Evolutionary conservation across 768 basidiomycete genomes (phyloP), one percentile per base, ranked within the genome.

Genomic region (Xerocomellus intermedius): DNA sequence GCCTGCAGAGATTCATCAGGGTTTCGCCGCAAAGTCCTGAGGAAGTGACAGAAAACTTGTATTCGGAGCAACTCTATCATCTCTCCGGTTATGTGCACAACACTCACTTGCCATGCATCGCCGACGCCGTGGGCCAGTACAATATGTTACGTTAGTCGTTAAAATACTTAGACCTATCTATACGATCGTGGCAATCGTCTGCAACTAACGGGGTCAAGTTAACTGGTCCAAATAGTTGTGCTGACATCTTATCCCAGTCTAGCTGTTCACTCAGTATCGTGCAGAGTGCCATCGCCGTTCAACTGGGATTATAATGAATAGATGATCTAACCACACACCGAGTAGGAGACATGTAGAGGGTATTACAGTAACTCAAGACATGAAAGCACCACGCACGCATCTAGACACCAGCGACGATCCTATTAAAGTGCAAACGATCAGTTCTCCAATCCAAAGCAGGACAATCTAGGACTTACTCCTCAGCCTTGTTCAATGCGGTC

Each of bases 401-500:
- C 68, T 73, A 84, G 33, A 85, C 84, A 52, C 84, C 84, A 41
- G 83, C 84, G 30, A 85, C 84, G 55, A 85, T 85, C 76, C 83
- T 85, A 42, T 32, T 14, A 37, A 32, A 45, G 41, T 14, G 30
- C 19, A 24, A 48, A 48, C 28, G 14, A 36, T 68, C 50, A 69
- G 55, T 50, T 26, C n/a, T 47, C 38, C 42, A 22, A 44, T 42
- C 37, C 26, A 21, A 50, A 36, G 46, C 52, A 24, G 52, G 39
- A 46, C 19, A 32, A 42, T n/a, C 32, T 22, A 48, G 38, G 54
- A 92, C 90, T 92, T 88, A 93, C 90, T 94, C 91, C 74, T 98
- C 96, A 13, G 95, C 95, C 79, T 97, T 94, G 73, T 95, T 95
- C 55, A 99, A 81, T 24, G 96, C 97, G 41, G 84, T 79, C 50